These are phyloP conservation scores for Candida sanyiensis DNA, from an alignment of 805 yeast genomes.

Conservation along the genomic window DNA sequence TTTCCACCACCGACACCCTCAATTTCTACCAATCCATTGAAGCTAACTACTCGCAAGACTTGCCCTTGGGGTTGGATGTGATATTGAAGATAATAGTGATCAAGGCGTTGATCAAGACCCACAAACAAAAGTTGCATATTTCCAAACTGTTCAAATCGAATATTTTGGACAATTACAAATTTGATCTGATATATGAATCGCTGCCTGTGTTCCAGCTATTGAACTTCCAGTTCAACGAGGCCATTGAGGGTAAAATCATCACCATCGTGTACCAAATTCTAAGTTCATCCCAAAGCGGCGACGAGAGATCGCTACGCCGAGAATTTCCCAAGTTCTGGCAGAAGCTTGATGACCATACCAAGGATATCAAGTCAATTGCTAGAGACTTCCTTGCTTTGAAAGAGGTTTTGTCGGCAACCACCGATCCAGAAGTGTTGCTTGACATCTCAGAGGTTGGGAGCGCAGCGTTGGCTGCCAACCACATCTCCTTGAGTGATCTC, in stretches of 20 bases:
- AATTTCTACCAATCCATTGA: conserved; percentile 6
- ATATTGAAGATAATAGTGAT: conserved; percentile 14
- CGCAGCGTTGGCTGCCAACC: conserved; percentile 4
- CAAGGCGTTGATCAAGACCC: conserved; percentile 18
- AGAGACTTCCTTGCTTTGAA: conserved; percentile 17
- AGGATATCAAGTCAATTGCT: conserved; percentile 10
- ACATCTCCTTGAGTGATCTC: conserved; percentile 5
- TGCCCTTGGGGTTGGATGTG: conserved; percentile 9
- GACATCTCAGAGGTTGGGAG: conserved; percentile 8
- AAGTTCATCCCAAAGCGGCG: conserved; percentile 1
- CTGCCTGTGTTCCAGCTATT: conserved; percentile 15
- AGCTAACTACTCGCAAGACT: conserved; percentile 5
- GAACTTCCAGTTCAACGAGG: conserved; percentile 1
- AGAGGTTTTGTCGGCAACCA: conserved; percentile 10
- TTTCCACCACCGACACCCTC: conserved; percentile 10
- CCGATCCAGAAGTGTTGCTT: conserved; percentile 5
- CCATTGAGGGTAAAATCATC: conserved; percentile 16
- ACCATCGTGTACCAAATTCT: conserved; percentile 11
- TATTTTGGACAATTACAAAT: conserved; percentile 2
- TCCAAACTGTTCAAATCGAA: conserved; percentile 2
- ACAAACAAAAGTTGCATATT: conserved; percentile 15
- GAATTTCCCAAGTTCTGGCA: conserved; percentile 20
- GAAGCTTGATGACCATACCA: conserved; percentile 14
- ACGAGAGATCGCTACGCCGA: conserved; percentile 13
- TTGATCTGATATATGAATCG: conserved; percentile 15